Evolutionary conservation across 192 early-diverging fungal species (phyloP).

Genomic region (Mortierella claussenii): DNA sequence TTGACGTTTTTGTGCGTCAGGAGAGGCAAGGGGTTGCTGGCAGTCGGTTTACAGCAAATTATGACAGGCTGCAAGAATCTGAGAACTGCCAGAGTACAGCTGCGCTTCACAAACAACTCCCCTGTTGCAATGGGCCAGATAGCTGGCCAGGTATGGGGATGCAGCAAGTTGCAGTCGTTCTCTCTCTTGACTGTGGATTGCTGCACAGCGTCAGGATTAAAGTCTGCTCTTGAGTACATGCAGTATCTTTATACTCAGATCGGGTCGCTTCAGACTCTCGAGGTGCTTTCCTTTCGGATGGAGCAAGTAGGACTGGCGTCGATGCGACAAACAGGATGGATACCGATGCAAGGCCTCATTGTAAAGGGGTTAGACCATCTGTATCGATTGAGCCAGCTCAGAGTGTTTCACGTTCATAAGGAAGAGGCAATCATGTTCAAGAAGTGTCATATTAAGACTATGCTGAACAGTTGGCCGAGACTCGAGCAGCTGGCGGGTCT

Average conservation of each 20-base stretch:
- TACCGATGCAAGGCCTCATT: neutral
- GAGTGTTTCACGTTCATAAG: conserved; percentile 6
- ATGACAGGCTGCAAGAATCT: neutral
- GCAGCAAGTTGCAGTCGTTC: neutral
- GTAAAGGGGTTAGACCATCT: neutral
- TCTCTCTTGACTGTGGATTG: neutral
- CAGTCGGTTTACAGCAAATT: conserved; percentile 1
- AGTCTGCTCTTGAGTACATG: neutral
- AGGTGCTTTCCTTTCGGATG: conserved; percentile 3
- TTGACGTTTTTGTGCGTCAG: neutral
- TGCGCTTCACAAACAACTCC: neutral
- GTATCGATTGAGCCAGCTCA: neutral
- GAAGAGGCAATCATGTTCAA: neutral
- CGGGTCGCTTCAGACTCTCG: neutral
- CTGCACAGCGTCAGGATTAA: conserved; percentile 1
- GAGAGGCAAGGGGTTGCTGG: conserved; percentile 1
- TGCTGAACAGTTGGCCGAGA: conserved; percentile 11
- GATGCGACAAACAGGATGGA: neutral
- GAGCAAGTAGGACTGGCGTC: conserved; percentile 1
- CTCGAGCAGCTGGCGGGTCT: conserved; percentile 13
- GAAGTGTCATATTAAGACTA: neutral
- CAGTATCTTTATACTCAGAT: conserved; percentile 1
- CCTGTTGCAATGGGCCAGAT: conserved; percentile 1
- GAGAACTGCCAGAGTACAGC: neutral
- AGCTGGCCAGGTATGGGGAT: neutral